Conservation (phyloP, 257 asterid genomes). For the Ocimum tenuiflorum region DNA sequence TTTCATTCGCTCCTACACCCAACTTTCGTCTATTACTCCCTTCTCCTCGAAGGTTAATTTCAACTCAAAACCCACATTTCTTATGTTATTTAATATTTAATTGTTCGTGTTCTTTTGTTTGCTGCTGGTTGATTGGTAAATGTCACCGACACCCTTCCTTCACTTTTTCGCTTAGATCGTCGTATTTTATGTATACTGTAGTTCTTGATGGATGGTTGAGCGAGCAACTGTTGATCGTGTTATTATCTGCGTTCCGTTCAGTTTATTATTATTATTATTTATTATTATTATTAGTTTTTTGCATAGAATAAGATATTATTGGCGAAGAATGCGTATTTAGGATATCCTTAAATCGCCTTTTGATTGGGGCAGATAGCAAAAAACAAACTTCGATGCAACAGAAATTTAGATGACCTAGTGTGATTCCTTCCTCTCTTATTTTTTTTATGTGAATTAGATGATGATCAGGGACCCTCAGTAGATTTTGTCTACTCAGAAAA, state of each 20-base stretch:
- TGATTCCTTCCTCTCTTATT: not conserved
- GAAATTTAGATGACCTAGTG: not conserved
- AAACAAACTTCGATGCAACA: too few species aligned
- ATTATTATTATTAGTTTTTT: too few species aligned
- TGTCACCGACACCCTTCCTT: not conserved
- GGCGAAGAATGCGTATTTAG: too few species aligned
- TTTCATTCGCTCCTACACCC: conserved; percentile 28
- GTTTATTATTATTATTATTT: too few species aligned
- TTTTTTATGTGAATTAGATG: not conserved
- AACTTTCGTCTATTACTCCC: conserved; percentile 23
- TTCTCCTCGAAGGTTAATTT: conserved; percentile 35
- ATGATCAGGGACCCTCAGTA: not conserved
- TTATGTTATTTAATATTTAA: not conserved
- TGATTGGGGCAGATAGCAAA: too few species aligned
- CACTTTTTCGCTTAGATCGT: not conserved
- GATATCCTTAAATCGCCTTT: too few species aligned
- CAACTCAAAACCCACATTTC: too few species aligned
- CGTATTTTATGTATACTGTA: not conserved
- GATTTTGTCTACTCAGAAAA: too few species aligned
- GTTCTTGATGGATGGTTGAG: too few species aligned
- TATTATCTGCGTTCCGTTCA: not conserved
- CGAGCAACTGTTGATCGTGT: not conserved
- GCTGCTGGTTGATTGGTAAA: too few species aligned
- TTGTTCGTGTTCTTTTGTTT: not conserved
- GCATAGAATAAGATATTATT: too few species aligned